Base-by-base conservation (phyloP, 306 rosid genomes). In the Acacia crassicarpa region DNA sequence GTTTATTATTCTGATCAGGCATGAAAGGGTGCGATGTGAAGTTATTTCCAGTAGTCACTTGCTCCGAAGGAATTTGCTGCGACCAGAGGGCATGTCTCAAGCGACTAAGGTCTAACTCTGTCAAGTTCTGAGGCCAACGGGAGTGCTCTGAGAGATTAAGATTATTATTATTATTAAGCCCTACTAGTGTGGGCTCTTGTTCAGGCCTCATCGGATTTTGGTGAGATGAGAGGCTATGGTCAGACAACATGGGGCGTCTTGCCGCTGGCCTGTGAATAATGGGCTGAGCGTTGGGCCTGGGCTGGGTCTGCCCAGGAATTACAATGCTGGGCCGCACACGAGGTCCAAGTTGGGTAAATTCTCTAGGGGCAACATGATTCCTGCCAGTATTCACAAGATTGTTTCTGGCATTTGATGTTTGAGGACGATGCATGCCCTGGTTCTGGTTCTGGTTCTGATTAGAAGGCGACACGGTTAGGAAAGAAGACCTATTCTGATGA, bases 291-390 rank as follows among this genome's bases (percentile, higher is more conserved):
- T 7, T 12, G 49, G 81, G 59, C 27, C 45, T 84, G 23, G 46
- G 33, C 22, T 72, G 65, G 65, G 32, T 14, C 14, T 8, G 69
- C 9, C 46, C 20, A 1, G 80, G 3, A 20, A 85, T 35, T 5
- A 75, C 61, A 17, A 15, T 5, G n/a, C 80, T 62, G 22, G 86
- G 89, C 77, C 59, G 19, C 17, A 82, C 82, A 27, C 0, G 40
- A 20, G 62, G 15, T 48, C 6, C 41, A 6, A 23, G 2, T 4
- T 16, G 61, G 32, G 1, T 78, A 10, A 72, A 19, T 59, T 68
- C 54, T 9, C 38, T 27, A 1, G 43, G 20, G 2, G 25, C 30
- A 27, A 2, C 16, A 38, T 38, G 41, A 68, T 68, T 6, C 30
- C 25, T 40, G 1, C 11, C 49, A 45, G 27, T 10, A 16, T 32